Conservation (phyloP, 352 stramenopile genomes). For the Phytophthora rubi region DNA sequence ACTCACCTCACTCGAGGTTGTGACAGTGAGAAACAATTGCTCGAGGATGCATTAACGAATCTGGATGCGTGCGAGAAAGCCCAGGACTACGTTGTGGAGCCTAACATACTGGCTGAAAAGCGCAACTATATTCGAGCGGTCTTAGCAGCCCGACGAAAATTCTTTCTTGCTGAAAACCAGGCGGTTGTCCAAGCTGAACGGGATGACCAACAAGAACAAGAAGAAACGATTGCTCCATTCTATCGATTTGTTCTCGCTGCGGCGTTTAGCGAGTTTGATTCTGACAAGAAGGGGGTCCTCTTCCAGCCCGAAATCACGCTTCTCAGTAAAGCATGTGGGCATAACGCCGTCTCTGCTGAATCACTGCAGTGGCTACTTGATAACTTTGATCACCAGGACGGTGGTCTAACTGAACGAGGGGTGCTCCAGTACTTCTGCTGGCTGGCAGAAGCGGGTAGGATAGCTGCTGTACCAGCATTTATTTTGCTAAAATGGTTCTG, state of each 20-base stretch:
- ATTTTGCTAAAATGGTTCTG: not conserved
- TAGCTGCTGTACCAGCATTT: not conserved
- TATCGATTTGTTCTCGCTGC: slow-evolving; percentile 71
- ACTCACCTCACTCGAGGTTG: slow-evolving; percentile 58
- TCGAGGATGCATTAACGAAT: slow-evolving; percentile 51
- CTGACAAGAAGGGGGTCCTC: slow-evolving; percentile 37
- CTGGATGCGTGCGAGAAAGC: slow-evolving; percentile 32
- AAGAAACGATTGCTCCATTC: slow-evolving; percentile 58
- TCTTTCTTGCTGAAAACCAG: slow-evolving; percentile 56
- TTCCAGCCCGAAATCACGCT: slow-evolving; percentile 37
- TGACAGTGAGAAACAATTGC: slow-evolving; percentile 55
- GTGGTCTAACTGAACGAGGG: slow-evolving; percentile 56
- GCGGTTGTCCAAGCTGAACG: slow-evolving; percentile 3
- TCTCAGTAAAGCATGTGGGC: slow-evolving; percentile 56
- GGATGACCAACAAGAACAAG: slow-evolving; percentile 23
- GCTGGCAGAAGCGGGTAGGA: slow-evolving; percentile 64
- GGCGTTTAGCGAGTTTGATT: slow-evolving; percentile 59
- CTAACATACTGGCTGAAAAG: slow-evolving; percentile 11
- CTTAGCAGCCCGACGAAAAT: slow-evolving; percentile 51
- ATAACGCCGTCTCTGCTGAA: slow-evolving; percentile 26
- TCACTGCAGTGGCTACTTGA: slow-evolving; percentile 57
- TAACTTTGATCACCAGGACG: slow-evolving; percentile 58
- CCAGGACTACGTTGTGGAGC: slow-evolving; percentile 7
- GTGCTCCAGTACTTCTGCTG: slow-evolving; percentile 76
- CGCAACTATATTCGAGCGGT: slow-evolving; percentile 57